phyloP scores from a whole-genome alignment of 73 alveolate species.

The Paramecium biaurelia region DNA sequence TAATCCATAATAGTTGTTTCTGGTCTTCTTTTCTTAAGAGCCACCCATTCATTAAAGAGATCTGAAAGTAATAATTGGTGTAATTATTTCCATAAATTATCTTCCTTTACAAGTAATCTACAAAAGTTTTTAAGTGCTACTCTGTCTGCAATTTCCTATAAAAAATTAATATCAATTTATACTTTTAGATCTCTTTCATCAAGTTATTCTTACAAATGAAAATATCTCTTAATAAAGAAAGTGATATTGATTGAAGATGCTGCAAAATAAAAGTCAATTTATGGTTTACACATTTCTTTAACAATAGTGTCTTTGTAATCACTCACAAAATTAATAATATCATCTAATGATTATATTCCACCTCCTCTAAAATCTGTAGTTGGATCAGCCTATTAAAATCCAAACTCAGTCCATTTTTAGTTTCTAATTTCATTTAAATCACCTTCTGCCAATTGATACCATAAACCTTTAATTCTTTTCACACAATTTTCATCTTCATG shows the following conservation, averaged over 20 bases:
- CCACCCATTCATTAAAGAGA: background rate
- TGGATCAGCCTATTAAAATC: conserved; percentile 77
- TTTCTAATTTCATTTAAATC: conserved; percentile 38
- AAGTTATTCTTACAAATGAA: conserved; percentile 25
- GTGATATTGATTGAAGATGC: conserved; percentile 62
- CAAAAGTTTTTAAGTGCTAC: conserved; percentile 10
- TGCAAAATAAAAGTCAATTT: conserved; percentile 62
- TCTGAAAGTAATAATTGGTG: background rate
- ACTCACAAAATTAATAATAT: conserved; percentile 68
- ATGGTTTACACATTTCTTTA: conserved; percentile 68
- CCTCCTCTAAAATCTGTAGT: conserved; percentile 85
- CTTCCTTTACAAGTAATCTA: background rate
- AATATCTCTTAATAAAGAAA: conserved; percentile 43
- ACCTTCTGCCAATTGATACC: conserved; percentile 36
- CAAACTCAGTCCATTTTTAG: conserved; percentile 75
- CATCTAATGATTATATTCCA: conserved; percentile 73
- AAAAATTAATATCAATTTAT: background rate
- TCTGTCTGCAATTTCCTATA: conserved; percentile 41
- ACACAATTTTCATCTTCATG: conserved; percentile 25
- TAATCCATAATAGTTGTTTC: conserved; percentile 30
- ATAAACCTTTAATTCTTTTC: background rate
- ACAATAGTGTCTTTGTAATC: conserved; percentile 61
- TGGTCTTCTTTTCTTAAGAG: background rate
- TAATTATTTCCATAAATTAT: conserved; percentile 14
- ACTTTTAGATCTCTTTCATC: conserved; percentile 31